Conservation (phyloP, 169 alveolate genomes). For the Plasmodium blacklocki region DNA sequence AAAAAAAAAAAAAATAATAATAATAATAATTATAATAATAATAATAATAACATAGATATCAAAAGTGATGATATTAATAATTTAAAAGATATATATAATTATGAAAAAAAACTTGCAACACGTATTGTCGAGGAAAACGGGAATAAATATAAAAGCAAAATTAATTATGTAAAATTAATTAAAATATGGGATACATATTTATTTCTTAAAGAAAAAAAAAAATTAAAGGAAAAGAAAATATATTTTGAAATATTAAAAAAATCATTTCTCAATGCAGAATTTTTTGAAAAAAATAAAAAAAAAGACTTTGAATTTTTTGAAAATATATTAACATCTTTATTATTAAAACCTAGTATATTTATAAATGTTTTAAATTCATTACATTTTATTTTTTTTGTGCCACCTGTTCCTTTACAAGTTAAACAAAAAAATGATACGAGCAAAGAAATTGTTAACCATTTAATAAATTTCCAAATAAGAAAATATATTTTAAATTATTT, state of each 20-base stretch:
- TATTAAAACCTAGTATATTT: conserved; percentile 55
- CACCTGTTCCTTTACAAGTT: background rate
- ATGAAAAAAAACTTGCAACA: background rate
- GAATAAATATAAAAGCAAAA: conserved; percentile 4
- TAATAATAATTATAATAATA: background rate
- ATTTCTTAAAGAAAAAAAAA: conserved; percentile 43
- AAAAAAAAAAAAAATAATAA: background rate
- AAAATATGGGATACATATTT: conserved; percentile 57
- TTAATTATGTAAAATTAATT: conserved; percentile 28
- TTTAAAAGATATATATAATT: background rate
- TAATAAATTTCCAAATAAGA: conserved; percentile 10
- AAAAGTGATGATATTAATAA: background rate
- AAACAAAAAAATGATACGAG: background rate
- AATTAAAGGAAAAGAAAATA: conserved; percentile 35
- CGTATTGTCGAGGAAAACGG: background rate
- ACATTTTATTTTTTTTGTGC: conserved; percentile 27
- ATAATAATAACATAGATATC: background rate
- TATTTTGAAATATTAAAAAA: conserved; percentile 28
- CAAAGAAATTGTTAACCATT: background rate
- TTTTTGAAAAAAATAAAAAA: conserved; percentile 71
- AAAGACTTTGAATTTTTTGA: conserved; percentile 70
- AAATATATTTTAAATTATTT: conserved; percentile 52
- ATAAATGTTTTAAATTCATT: conserved; percentile 37
- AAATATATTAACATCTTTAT: conserved; percentile 32
- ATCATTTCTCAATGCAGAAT: conserved; percentile 30